Evolutionary conservation across 352 stramenopile species (phyloP).

Genomic region (Pythium volutum): DNA sequence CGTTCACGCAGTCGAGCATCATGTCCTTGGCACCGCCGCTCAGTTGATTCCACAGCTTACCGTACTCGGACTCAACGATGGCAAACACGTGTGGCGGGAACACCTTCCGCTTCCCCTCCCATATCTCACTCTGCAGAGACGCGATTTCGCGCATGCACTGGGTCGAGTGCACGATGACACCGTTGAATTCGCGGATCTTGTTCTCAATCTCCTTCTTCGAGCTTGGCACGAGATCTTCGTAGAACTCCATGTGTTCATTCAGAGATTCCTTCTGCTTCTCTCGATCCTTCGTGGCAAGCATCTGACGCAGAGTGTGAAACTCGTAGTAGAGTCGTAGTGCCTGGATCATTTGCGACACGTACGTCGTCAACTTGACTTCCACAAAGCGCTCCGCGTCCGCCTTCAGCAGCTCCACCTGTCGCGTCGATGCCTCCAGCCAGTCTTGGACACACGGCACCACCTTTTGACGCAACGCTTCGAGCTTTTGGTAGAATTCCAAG

Average conservation of each 20-base stretch:
- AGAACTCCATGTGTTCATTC: slow-evolving; percentile 51
- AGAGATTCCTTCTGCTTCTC: slow-evolving; percentile 45
- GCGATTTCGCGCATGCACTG: slow-evolving; percentile 60
- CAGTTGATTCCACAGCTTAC: slow-evolving; percentile 40
- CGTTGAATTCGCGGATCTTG: slow-evolving; percentile 62
- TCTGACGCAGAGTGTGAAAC: slow-evolving; percentile 57
- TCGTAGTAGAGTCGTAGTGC: slow-evolving; percentile 49
- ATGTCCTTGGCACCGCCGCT: slow-evolving; percentile 55
- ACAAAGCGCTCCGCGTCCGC: slow-evolving; percentile 32
- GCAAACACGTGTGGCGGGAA: slow-evolving; percentile 34
- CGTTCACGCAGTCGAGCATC: slow-evolving; percentile 19
- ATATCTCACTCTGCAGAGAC: slow-evolving; percentile 45
- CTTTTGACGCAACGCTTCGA: slow-evolving; percentile 17
- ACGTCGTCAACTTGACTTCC: slow-evolving; percentile 32
- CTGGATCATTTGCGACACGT: slow-evolving; percentile 46
- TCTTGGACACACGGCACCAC: slow-evolving; percentile 23
- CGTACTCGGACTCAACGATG: slow-evolving; percentile 42
- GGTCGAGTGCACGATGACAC: slow-evolving; percentile 45
- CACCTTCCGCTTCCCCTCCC: slow-evolving; percentile 37
- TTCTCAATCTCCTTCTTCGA: slow-evolving; percentile 61
- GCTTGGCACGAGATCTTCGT: slow-evolving; percentile 58
- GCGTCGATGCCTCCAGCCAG: slow-evolving; percentile 24
- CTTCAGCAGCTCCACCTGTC: slow-evolving; percentile 25
- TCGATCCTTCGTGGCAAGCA: slow-evolving; percentile 42
- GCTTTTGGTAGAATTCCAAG: slow-evolving; percentile 27